phyloP scores from a whole-genome alignment of 192 early-diverging fungal species.

The Diversispora epigaea region DNA sequence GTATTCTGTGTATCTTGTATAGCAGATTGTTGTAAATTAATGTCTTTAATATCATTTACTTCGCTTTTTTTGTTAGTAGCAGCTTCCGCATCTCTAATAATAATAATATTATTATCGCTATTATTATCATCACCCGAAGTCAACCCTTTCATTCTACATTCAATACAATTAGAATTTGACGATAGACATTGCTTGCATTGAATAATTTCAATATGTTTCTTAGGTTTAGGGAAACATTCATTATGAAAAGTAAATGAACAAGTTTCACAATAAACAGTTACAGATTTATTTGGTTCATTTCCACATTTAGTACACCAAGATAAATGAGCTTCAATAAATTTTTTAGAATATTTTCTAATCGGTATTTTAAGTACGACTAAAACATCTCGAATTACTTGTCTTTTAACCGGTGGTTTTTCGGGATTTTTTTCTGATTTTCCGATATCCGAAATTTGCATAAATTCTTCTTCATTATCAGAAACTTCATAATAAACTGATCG shows the following conservation, averaged over 20 bases:
- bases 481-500: too few relatives aligned
- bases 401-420: not conserved
- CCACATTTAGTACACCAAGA: slow-evolving; percentile 16
- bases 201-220: slow-evolving; percentile 35
- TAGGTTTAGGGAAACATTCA: slow-evolving; percentile 34
- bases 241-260: slow-evolving; percentile 42
- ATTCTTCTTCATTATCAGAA: too few relatives aligned
- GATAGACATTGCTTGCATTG: slow-evolving; percentile 41
- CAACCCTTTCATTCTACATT: slow-evolving; percentile 30
- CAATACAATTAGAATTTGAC: slow-evolving; percentile 37
- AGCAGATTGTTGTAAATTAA: too few relatives aligned
- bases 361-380: not conserved
- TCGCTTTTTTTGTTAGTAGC: too few relatives aligned
- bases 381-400: not conserved
- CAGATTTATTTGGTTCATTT: not conserved
- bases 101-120: not conserved
- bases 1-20: too few relatives aligned
- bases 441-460: too few relatives aligned
- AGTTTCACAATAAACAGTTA: slow-evolving; percentile 40
- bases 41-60: too few relatives aligned
- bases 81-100: too few relatives aligned
- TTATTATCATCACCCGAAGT: slow-evolving; percentile 22
- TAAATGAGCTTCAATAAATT: slow-evolving; percentile 11
- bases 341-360: not conserved
- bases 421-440: too few relatives aligned